Evolutionary conservation across 2,329 filamentous ascomycete genomes (phyloP).

Genomic region (Akanthomyces dipterigenus): DNA sequence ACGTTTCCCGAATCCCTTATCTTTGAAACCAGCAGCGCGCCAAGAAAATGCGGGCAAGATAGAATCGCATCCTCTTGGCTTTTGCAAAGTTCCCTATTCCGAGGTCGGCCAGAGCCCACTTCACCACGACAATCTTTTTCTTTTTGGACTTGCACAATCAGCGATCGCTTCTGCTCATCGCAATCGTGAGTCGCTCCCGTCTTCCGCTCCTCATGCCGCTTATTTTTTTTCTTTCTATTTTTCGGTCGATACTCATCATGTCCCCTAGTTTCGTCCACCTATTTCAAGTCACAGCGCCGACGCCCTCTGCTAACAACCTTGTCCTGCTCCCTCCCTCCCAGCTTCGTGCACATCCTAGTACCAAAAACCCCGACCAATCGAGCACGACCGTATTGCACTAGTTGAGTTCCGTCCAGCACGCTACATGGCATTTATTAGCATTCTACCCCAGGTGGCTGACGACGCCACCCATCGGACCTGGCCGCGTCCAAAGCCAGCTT

Average conservation of each 20-base stretch:
- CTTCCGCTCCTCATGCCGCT: neutral
- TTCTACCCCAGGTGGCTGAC: neutral
- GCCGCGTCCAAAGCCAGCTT: neutral
- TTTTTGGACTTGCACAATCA: neutral
- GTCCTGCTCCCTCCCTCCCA: no score
- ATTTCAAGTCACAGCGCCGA: no score
- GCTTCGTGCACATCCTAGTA: neutral
- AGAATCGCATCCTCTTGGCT: neutral
- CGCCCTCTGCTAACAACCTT: no score
- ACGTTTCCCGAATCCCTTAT: neutral
- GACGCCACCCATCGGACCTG: slow-evolving; percentile 5
- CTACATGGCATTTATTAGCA: no score
- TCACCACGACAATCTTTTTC: neutral
- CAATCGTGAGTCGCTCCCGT: neutral
- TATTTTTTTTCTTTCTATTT: neutral
- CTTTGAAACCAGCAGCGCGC: neutral
- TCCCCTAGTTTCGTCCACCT: neutral
- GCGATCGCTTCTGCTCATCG: neutral
- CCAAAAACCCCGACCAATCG: neutral
- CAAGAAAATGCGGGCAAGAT: slow-evolving; percentile 4
- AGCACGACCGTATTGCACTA: neutral
- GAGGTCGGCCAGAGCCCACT: slow-evolving; percentile 3
- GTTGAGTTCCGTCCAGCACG: neutral
- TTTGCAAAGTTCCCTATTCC: neutral
- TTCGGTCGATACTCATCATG: neutral